Percentiles rank a stretch among this genome's conserved stretches.
Evolutionary conservation across 345 rosid species (phyloP).

Genomic region (Citrus unshiu): DNA sequence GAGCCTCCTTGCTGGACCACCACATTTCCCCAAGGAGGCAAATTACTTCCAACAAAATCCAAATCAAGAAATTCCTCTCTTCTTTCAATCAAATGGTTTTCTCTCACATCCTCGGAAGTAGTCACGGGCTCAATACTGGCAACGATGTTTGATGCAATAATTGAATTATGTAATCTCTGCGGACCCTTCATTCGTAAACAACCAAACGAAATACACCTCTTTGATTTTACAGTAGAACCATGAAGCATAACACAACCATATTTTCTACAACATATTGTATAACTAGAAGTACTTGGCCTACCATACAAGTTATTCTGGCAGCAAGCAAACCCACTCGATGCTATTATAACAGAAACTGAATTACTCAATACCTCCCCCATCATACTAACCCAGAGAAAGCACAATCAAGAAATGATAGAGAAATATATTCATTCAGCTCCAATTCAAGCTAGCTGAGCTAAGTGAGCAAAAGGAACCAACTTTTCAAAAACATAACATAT

Average conservation of each 20-base stretch:
- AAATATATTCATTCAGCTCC: conserved; percentile 9
- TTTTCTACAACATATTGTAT: neutral
- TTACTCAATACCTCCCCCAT: conserved; percentile 32
- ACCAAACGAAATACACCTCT: conserved; percentile 19
- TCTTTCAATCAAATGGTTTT: neutral
- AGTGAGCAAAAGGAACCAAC: conserved; percentile 8
- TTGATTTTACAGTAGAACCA: conserved; percentile 23
- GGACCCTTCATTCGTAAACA: neutral
- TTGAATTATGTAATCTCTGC: neutral
- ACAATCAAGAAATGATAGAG: neutral
- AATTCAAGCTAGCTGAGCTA: neutral
- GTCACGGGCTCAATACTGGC: conserved; percentile 15
- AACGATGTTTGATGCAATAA: conserved; percentile 5
- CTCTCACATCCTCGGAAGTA: conserved; percentile 20
- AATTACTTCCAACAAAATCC: conserved; percentile 14
- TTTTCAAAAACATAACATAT: neutral
- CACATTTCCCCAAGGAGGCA: conserved; percentile 34
- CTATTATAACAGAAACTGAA: conserved; percentile 20
- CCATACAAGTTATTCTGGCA: conserved; percentile 3
- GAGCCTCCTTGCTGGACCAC: neutral
- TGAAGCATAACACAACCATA: conserved; percentile 9
- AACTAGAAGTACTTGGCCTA: neutral
- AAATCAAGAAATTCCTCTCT: conserved; percentile 15
- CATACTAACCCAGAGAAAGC: neutral
- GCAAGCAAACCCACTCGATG: conserved; percentile 25